Conservation (phyloP, 352 stramenopile species). For the Blastocystis sp. region DNA sequence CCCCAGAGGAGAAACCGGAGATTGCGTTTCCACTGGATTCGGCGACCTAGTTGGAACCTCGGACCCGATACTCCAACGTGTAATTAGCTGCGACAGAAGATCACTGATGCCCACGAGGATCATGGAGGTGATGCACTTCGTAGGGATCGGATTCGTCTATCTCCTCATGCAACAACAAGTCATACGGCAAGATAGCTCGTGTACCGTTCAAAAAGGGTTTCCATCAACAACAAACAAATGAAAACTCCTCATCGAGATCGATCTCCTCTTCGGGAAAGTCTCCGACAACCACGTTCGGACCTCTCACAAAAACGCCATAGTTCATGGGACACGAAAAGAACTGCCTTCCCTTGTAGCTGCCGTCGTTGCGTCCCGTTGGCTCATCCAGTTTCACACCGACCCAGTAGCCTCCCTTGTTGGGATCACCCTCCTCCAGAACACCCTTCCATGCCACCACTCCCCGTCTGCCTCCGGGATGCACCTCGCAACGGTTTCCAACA, state of each 20-base stretch:
- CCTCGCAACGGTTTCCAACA: constrained; percentile 86
- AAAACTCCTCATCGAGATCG: constrained; percentile 68
- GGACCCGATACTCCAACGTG: neutral
- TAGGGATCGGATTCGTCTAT: constrained; percentile 36
- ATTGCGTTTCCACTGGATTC: neutral
- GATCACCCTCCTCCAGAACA: constrained; percentile 65
- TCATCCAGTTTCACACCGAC: constrained; percentile 91
- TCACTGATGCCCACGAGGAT: constrained; percentile 24
- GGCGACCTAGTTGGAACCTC: neutral
- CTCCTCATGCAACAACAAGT: neutral
- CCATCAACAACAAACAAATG: constrained; percentile 6
- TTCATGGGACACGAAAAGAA: constrained; percentile 82
- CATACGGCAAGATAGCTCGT: neutral
- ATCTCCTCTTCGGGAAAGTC: constrained; percentile 69
- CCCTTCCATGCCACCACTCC: constrained; percentile 81
- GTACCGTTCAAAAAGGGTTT: neutral
- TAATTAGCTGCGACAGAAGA: constrained; percentile 38
- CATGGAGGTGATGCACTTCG: constrained; percentile 51
- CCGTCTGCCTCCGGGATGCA: constrained; percentile 81
- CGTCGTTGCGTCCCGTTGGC: constrained; percentile 80
- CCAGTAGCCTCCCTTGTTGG: constrained; percentile 66
- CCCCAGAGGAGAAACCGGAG: constrained; percentile 40
- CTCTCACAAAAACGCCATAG: constrained; percentile 83
- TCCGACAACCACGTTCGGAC: constrained; percentile 76
- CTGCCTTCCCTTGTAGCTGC: constrained; percentile 74